Base-by-base conservation (phyloP, 495 filamentous ascomycete genomes). In the Astrothelium macrocarpum region DNA sequence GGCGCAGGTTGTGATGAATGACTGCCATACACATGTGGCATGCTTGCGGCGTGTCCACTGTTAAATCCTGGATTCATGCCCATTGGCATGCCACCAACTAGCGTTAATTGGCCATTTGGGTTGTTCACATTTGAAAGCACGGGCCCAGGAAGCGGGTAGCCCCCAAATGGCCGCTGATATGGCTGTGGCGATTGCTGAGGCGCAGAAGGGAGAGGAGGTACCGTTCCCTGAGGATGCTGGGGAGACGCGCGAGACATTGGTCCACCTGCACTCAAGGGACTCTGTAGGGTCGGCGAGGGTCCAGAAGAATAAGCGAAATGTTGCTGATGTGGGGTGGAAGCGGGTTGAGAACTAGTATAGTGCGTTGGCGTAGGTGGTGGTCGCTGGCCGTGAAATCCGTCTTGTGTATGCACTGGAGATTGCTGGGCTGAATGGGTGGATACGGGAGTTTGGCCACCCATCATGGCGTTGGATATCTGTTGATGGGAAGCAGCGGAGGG, bases 111-210 rank as follows among this genome's bases (percentile, higher is more conserved):
- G 1, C 80, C 78, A 32, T 84, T 84, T 1, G 91, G 91, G 58
- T 78, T 85, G 68, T 90, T 86, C 32, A 90, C 77, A 72, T 93
- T 89, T 46, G 88, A 86, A 78, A 91, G 82, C 14, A 96, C 85
- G 0, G 90, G 85, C 0, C 87, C 88, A 29, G 83, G 84, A 0
- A 84, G 75, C 29, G 77, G 78, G 67, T 87, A 87, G 1, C 77
- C 79, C 12, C 70, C 66, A 61, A 72, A 76, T 1, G 69, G 70
- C 53, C 73, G 72, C 28, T 78, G 74, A 71, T 82, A 84, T 3
- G 82, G 79, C 63, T 82, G 80, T 4, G 78, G 78, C 20, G 75
- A 81, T 53, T 75, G 77, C 39, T 73, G 73, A 20, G 74, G 74
- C 32, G 75, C 70, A 0, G 79, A 72, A 32, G 79, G 77, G 66